phyloP scores from a whole-genome alignment of 129 eudicot genomes.

The Saposhnikovia divaricata region DNA sequence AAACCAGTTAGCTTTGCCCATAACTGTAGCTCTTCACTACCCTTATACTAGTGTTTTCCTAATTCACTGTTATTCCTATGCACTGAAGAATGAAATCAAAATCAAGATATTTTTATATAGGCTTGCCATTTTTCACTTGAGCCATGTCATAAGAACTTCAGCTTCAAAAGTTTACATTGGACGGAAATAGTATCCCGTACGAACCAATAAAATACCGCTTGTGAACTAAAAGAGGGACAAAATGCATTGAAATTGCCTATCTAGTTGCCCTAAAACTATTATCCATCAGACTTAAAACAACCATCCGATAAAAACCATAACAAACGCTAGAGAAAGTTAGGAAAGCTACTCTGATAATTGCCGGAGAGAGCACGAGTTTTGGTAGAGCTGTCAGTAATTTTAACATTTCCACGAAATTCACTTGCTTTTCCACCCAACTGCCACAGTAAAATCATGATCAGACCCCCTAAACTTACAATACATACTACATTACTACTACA shows the following conservation, averaged over 20 bases:
- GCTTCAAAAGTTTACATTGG: too few species aligned
- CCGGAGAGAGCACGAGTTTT: slow-evolving; percentile 24
- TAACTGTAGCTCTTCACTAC: neutral
- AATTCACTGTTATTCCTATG: neutral
- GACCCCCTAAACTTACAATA: neutral
- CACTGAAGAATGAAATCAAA: too few species aligned
- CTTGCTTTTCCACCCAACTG: slow-evolving; percentile 58
- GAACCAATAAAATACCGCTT: neutral
- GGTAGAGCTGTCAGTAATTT: slow-evolving; percentile 25
- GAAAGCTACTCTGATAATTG: slow-evolving; percentile 29
- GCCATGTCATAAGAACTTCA: neutral
- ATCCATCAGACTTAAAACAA: neutral
- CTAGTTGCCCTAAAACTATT: neutral
- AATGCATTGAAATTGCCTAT: neutral
- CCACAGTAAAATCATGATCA: slow-evolving; percentile 9
- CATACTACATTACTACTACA: too few species aligned
- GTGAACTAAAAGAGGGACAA: too few species aligned
- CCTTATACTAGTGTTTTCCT: neutral
- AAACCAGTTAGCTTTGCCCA: neutral
- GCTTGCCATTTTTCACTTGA: too few species aligned
- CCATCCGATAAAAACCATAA: neutral
- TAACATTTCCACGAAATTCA: slow-evolving; percentile 52
- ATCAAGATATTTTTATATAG: neutral
- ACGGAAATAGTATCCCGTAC: too few species aligned
- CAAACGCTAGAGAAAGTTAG: neutral